phyloP scores from a whole-genome alignment of 129 eudicot species.

The Chrysanthemum makinoi region DNA sequence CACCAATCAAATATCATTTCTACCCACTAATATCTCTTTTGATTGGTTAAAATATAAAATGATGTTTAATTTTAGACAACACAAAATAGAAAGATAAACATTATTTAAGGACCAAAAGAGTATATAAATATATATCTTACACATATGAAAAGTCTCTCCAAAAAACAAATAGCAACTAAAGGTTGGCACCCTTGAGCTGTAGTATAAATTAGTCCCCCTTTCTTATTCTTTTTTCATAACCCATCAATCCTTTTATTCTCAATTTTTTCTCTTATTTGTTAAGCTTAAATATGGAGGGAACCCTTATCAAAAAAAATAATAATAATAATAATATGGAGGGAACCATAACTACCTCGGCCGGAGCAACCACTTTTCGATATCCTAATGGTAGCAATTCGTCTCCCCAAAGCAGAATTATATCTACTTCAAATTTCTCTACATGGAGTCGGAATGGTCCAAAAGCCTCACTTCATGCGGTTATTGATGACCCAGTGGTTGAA shows the following conservation, averaged over 20 bases:
- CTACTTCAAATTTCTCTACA: background rate
- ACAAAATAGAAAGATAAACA: no score
- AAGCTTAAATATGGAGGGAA: no score
- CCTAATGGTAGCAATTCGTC: background rate
- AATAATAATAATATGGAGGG: constrained; percentile 40
- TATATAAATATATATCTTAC: no score
- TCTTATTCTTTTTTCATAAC: constrained; percentile 5
- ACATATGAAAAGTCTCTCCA: no score
- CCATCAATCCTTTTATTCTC: background rate
- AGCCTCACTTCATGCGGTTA: constrained; percentile 40
- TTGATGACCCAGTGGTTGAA: constrained; percentile 32
- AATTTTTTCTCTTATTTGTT: background rate
- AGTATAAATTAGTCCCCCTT: constrained; percentile 8
- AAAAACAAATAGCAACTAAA: constrained; percentile 1
- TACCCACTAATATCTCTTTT: no score
- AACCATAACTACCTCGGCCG: constrained; percentile 20
- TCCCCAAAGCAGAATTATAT: background rate
- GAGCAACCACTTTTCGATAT: constrained; percentile 18
- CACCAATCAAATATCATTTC: no score
- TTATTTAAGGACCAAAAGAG: no score
- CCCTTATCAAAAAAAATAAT: no score
- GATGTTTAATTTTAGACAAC: no score
- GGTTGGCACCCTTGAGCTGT: constrained; percentile 23
- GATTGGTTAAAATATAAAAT: no score
- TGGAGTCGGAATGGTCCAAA: background rate